Percentiles rank a stretch among this genome's conserved stretches.
phyloP scores from a whole-genome alignment of 2,329 filamentous ascomycete genomes.

The Exophiala calicioides region DNA sequence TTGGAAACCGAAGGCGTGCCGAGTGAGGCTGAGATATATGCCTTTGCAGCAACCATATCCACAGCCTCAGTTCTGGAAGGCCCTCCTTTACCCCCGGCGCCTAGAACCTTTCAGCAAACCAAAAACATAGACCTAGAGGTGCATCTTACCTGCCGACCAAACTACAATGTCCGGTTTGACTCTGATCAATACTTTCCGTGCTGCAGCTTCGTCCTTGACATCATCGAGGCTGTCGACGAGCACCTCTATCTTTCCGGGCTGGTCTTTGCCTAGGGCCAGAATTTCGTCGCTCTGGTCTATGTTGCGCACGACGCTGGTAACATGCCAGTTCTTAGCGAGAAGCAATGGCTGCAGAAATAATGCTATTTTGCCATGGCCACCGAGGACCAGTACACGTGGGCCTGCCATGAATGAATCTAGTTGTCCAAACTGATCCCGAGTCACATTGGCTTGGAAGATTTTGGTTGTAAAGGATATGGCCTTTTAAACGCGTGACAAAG shows the following conservation, averaged over 20 bases:
- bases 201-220: conserved; percentile 63
- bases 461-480: too few relatives aligned
- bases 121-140: background rate
- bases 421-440: too few relatives aligned
- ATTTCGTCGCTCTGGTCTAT: conserved; percentile 67
- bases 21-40: conserved; percentile 54
- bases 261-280: conserved; percentile 59
- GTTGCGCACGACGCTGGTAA: conserved; percentile 76
- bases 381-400: conserved; percentile 69
- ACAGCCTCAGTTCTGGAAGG: conserved; percentile 52
- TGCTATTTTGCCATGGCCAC: conserved; percentile 79
- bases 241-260: conserved; percentile 66
- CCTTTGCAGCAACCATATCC: conserved; percentile 57
- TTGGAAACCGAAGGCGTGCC: conserved; percentile 50
- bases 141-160: conserved; percentile 47
- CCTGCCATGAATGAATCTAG: conserved; percentile 15
- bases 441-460: too few relatives aligned
- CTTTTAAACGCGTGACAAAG: too few relatives aligned
- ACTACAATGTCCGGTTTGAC: conserved; percentile 49
- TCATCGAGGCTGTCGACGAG: conserved; percentile 72
- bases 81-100: conserved; percentile 58
- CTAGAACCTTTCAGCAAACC: conserved; percentile 34
- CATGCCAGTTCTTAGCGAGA: conserved; percentile 70
- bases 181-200: conserved; percentile 58
- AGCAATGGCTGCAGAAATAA: conserved; percentile 74